phyloP scores from a whole-genome alignment of 2,329 filamentous ascomycete genomes.

The Trichoderma cornu-damae region DNA sequence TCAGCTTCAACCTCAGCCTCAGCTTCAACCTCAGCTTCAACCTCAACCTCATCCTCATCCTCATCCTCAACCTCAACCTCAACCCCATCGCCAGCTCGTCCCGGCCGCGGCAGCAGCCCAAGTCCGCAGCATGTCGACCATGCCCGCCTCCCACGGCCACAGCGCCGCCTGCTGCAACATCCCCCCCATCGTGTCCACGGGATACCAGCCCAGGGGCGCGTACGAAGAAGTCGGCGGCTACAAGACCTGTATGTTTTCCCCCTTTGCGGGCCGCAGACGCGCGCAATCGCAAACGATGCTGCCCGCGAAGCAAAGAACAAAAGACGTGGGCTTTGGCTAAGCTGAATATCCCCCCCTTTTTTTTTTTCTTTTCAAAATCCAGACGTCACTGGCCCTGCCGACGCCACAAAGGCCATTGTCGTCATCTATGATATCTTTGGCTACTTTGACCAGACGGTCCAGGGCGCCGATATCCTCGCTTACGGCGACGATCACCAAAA shows the following conservation, averaged over 20 bases:
- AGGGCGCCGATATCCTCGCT: slow-evolving; percentile 64
- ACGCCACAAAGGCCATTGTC: slow-evolving; percentile 55
- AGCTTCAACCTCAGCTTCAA: neutral
- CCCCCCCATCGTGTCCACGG: slow-evolving; percentile 52
- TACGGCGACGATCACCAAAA: slow-evolving; percentile 53
- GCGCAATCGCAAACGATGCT: no score
- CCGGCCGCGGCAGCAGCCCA: neutral
- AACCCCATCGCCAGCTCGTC: neutral
- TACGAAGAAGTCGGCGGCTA: slow-evolving; percentile 53
- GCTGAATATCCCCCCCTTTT: no score
- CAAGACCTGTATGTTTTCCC: slow-evolving; percentile 42
- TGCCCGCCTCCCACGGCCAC: slow-evolving; percentile 49
- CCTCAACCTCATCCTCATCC: neutral
- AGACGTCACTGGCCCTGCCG: slow-evolving; percentile 46
- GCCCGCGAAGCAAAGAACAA: no score
- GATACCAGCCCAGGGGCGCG: slow-evolving; percentile 50
- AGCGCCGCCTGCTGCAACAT: slow-evolving; percentile 55
- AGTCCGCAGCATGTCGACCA: slow-evolving; percentile 42
- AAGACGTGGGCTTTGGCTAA: no score
- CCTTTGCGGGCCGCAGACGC: neutral
- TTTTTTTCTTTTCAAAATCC: neutral
- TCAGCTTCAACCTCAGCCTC: neutral
- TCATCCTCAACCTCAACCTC: neutral
- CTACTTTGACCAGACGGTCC: slow-evolving; percentile 64
- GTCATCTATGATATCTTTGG: slow-evolving; percentile 64